phyloP scores from a whole-genome alignment of 2,329 filamentous ascomycete genomes.

The Paramyrothecium sp. region DNA sequence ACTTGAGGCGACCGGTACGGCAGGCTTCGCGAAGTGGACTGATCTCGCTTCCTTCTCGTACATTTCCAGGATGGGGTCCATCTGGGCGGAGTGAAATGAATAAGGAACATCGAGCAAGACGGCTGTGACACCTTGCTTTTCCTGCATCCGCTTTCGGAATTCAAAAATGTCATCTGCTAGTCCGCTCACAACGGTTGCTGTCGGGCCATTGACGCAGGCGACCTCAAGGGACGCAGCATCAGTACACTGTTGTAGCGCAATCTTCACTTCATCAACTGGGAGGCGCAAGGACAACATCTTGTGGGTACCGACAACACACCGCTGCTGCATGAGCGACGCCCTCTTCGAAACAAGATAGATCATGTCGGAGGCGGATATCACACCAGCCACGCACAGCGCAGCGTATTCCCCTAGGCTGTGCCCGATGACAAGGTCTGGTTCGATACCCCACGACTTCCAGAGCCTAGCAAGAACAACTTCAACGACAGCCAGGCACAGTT shows the following conservation, averaged over 20 bases:
- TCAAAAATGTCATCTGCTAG: constrained; percentile 30
- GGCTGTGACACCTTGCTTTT: constrained; percentile 35
- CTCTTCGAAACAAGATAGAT: constrained; percentile 61
- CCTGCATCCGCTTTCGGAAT: constrained; percentile 34
- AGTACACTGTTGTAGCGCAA: background rate
- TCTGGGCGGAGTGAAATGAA: constrained; percentile 53
- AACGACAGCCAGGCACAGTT: constrained; percentile 36
- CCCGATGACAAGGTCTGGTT: constrained; percentile 38
- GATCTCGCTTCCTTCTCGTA: constrained; percentile 47
- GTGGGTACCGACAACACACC: constrained; percentile 42
- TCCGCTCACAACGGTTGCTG: constrained; percentile 70
- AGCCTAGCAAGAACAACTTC: constrained; percentile 39
- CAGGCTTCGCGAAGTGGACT: constrained; percentile 36
- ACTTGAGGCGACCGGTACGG: constrained; percentile 66
- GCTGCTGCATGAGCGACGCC: constrained; percentile 51
- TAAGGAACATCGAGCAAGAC: constrained; percentile 49
- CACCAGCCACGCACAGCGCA: constrained; percentile 56
- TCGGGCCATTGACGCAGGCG: constrained; percentile 74
- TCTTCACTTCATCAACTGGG: background rate
- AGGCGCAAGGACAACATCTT: constrained; percentile 21
- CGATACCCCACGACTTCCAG: constrained; percentile 29
- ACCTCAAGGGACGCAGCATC: constrained; percentile 42
- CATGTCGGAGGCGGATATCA: constrained; percentile 57
- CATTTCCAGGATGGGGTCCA: constrained; percentile 54
- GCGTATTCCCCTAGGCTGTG: constrained; percentile 62